Percentiles rank a stretch among this genome's conserved stretches.
These are phyloP conservation scores for Leccinum cinnamomeum DNA, from an alignment of 1,284 basidiomycete genomes.

Conservation along the genomic window DNA sequence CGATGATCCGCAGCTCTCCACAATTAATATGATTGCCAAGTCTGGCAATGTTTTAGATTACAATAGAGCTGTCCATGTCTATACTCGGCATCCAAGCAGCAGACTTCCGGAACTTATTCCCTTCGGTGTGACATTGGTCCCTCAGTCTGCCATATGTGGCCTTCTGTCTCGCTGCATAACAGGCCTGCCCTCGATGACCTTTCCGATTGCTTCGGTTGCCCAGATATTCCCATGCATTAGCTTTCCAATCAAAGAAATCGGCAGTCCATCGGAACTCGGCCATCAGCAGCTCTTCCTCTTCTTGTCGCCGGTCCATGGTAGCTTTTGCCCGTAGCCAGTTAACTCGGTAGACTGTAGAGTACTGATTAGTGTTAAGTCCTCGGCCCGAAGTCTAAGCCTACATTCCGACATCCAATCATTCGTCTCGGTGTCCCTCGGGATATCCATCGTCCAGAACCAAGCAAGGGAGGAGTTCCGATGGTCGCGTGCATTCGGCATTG, in stretches of 20 bases:
- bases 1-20: background rate
- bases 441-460: constrained; percentile 6
- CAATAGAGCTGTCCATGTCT: background rate
- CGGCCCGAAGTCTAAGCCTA: background rate
- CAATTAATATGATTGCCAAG: background rate
- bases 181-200: background rate
- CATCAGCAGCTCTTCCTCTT: background rate
- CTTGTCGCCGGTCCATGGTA: background rate
- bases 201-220: background rate
- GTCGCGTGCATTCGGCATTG: background rate
- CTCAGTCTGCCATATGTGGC: background rate
- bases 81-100: background rate
- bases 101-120: background rate
- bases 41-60: background rate
- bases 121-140: background rate
- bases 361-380: background rate
- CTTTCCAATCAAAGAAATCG: background rate
- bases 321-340: constrained; percentile 2
- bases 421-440: background rate
- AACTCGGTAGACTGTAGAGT: background rate
- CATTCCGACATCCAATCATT: constrained; percentile 7
- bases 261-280: background rate
- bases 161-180: background rate
- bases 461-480: background rate
- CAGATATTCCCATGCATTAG: background rate